Evolutionary conservation across 495 filamentous ascomycete species (phyloP), one percentile per base, ranked within the genome.

Genomic region (Talaromyces trachyspermus): DNA sequence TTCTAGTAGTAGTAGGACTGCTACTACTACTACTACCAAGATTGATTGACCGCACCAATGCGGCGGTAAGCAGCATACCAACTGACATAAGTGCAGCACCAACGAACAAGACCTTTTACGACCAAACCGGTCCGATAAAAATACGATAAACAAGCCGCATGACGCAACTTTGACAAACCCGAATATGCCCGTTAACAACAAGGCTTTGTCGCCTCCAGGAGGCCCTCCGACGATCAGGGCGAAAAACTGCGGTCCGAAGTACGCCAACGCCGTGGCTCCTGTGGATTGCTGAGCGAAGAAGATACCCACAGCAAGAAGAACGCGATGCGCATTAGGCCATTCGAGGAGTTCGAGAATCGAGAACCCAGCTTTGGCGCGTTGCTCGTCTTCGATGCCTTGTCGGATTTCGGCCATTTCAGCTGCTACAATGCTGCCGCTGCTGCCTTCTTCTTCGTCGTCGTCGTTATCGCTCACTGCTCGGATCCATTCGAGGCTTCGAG

Each of bases 91-190:
- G 60, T 0, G 70, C 55, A 1, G 76, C 74, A 17, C 77, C 76
- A 32, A 65, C 46, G 15, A 78, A 68, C 50, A 84, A 64, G 77
- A 57, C 2, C 68, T 70, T 15, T 72, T 64, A 9, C 78, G 72
- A 6, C 80, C 78, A 52, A 77, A 70, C 0, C 71, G 66, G 48
- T 82, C 78, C 11, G 81, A 77, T 40, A 78, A 70, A 29, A 75
- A 71, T 36, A 75, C 51, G 6, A 74, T 69, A 41, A 68, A 76
- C n/a, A 70, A 55, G 9, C 69, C 63, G 48, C 71, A 74, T 32
- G 65, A 65, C 8, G 68, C 52, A 1, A 76, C 71, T 49, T 79
- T 79, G 36, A 75, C 60, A 4, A 72, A 62, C 12, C 70, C 70
- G 39, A 77, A 76, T 39, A 79, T 70, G 5, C 74, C 71, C 6